Base-by-base conservation (phyloP, 352 stramenopile species). In the Thalassiosira exigua region DNA sequence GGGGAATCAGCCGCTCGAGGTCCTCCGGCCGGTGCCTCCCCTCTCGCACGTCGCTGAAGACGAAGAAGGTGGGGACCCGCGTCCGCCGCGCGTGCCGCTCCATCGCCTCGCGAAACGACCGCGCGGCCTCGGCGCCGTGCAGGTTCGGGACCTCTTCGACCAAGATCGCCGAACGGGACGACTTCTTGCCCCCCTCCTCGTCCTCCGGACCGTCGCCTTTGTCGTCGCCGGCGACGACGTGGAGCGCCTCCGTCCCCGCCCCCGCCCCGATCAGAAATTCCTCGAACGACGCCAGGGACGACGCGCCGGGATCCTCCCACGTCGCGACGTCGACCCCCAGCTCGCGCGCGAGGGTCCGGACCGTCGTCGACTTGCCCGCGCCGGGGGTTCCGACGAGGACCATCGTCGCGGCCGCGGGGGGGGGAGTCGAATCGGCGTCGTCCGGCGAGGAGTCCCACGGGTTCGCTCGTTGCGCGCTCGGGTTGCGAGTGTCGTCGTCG, bases 81-180 rank as follows among this genome's bases (percentile, higher is more conserved):
- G 82, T 80, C 54, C 54, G 7, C 64, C 82, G 65, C 14, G 91
- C 51, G 48, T 91, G 82, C 42, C 64, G 50, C 29, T 66, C 75
- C 70, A 92, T 86, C 12, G 87, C 81, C 27, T 79, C 62, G 44
- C 85, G 76, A 75, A 91, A 93, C 39, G 67, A 64, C 36, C 58
- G 19, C 62, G 79, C 50, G 22, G 78, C 51, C 32, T 85, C 69
- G 19, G 56, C 17, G 33, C 71, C 80, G 64, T 90, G 72, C 11
- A 90, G 53, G 69, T 91, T 84, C n/a, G 87, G 87, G 30, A 90
- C 70, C 22, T 91, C 85, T 52, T 92, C 84, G 21, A 92, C 67
- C 11, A 92, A 33, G 66, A 92, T 85, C 0, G 80, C 26, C 11
- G 75, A 80, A 72, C 24, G 36, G 19, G n/a, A 17, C 39, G 39